Conservation (phyloP, 2,329 filamentous ascomycete species). For the Aspergillus transmontanensis region DNA sequence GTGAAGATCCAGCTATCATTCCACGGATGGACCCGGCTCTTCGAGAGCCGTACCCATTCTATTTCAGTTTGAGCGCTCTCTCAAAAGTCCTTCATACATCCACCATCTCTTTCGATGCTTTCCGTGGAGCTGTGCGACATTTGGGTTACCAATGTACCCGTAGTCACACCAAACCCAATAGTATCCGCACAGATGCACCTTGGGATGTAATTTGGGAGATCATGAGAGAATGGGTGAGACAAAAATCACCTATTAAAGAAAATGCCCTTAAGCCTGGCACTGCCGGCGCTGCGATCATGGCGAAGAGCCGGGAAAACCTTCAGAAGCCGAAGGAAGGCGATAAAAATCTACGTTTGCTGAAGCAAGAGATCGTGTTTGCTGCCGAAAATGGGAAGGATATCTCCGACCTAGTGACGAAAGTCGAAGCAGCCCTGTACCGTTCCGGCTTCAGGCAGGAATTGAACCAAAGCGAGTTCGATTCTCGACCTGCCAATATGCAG, state of each 20-base stretch:
- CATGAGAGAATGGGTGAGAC: slow-evolving; percentile 87
- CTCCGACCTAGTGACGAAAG: slow-evolving; percentile 42
- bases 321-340: slow-evolving; percentile 35
- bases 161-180: slow-evolving; percentile 86
- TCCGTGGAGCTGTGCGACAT: slow-evolving; percentile 78
- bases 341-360: slow-evolving; percentile 33
- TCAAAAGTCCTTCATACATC: slow-evolving; percentile 76
- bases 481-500: background rate
- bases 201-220: slow-evolving; percentile 91
- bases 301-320: slow-evolving; percentile 39
- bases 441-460: slow-evolving; percentile 29
- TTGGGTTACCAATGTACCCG: slow-evolving; percentile 82
- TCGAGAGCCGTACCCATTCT: slow-evolving; percentile 80
- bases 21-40: slow-evolving; percentile 60
- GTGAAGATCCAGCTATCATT: slow-evolving; percentile 36
- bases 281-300: slow-evolving; percentile 71
- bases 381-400: slow-evolving; percentile 37
- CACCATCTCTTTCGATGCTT: slow-evolving; percentile 74
- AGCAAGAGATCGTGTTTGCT: slow-evolving; percentile 40
- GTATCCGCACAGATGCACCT: slow-evolving; percentile 90
- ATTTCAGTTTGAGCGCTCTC: slow-evolving; percentile 74
- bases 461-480: background rate
- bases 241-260: slow-evolving; percentile 76
- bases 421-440: slow-evolving; percentile 49
- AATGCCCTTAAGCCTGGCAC: slow-evolving; percentile 69